Conservation (phyloP, 768 basidiomycete species). For the Pseudohyphozyma bogoriensis region DNA sequence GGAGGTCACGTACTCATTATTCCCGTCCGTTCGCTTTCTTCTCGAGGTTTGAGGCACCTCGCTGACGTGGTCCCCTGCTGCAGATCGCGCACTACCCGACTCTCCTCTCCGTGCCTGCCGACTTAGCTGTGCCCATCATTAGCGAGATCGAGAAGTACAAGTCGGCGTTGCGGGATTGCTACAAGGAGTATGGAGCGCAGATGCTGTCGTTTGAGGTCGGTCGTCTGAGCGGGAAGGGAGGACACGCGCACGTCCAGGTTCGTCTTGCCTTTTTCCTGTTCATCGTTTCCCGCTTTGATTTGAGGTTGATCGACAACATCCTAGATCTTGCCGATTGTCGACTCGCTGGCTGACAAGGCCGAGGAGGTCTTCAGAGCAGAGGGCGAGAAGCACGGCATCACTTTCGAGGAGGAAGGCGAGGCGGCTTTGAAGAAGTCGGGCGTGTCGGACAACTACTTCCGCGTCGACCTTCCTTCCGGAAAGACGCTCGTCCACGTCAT, state of each 20-base stretch:
- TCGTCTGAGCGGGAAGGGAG: conserved; percentile 69
- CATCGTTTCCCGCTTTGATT: neutral
- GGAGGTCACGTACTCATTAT: conserved; percentile 93
- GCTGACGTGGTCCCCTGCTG: neutral
- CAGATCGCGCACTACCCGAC: conserved; percentile 82
- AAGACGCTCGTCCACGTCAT: conserved; percentile 76
- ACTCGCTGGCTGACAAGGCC: conserved; percentile 52
- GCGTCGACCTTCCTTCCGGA: conserved; percentile 79
- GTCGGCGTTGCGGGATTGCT: conserved; percentile 59
- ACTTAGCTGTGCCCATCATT: conserved; percentile 62
- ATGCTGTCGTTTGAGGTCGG: conserved; percentile 82
- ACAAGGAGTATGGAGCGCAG: conserved; percentile 55
- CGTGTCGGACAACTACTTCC: conserved; percentile 62
- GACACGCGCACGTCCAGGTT: conserved; percentile 87
- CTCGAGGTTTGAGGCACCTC: too few species aligned
- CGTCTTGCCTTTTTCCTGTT: neutral
- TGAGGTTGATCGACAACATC: neutral
- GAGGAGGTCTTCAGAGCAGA: conserved; percentile 63
- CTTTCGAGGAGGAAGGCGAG: conserved; percentile 45
- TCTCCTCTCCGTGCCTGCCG: conserved; percentile 65
- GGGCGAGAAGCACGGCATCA: conserved; percentile 56
- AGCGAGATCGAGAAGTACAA: conserved; percentile 79
- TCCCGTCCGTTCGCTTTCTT: conserved; percentile 43
- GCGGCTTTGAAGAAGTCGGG: conserved; percentile 24
- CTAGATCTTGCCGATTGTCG: conserved; percentile 54